A percentile compares a stretch with the other conserved stretches of the same genome.
Evolutionary conservation across 495 filamentous ascomycete species (phyloP).

Genomic region (Parathielavia appendiculata): DNA sequence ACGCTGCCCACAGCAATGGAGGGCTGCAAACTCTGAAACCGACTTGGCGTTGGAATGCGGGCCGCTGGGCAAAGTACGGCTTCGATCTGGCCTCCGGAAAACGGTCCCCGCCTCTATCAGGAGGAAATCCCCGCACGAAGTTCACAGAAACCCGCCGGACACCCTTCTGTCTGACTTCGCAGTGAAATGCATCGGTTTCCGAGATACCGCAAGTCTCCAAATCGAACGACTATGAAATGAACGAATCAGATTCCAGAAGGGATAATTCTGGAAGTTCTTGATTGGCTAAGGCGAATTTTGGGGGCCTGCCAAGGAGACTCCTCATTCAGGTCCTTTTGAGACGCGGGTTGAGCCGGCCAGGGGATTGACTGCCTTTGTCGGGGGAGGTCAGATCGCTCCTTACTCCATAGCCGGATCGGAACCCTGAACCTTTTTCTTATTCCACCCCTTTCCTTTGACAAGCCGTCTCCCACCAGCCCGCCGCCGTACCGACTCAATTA

Average conservation of each 20-base stretch:
- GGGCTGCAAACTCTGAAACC: not conserved
- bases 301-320: constrained; percentile 16
- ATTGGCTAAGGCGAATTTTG: constrained; percentile 18
- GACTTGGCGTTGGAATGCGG: not conserved
- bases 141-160: not conserved
- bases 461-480: constrained; percentile 7
- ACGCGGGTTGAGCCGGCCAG: constrained; percentile 1
- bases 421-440: constrained; percentile 15
- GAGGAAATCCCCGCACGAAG: not conserved
- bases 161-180: not conserved
- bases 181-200: not conserved
- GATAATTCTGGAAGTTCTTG: constrained; percentile 9
- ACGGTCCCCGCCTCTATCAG: constrained; percentile 9
- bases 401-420: constrained; percentile 14
- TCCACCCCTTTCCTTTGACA: constrained; percentile 15
- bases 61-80: not conserved
- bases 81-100: constrained; percentile 6
- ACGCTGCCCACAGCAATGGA: too few relatives aligned
- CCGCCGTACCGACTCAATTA: constrained; percentile 5
- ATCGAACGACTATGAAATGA: constrained; percentile 16
- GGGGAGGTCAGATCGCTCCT: constrained; percentile 6
- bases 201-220: constrained; percentile 15
- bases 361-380: constrained; percentile 16
- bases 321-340: too few relatives aligned
- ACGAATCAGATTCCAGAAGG: constrained; percentile 20